Evolutionary conservation across 306 rosid genomes (phyloP).

Genomic region (Medicago ruthenica): DNA sequence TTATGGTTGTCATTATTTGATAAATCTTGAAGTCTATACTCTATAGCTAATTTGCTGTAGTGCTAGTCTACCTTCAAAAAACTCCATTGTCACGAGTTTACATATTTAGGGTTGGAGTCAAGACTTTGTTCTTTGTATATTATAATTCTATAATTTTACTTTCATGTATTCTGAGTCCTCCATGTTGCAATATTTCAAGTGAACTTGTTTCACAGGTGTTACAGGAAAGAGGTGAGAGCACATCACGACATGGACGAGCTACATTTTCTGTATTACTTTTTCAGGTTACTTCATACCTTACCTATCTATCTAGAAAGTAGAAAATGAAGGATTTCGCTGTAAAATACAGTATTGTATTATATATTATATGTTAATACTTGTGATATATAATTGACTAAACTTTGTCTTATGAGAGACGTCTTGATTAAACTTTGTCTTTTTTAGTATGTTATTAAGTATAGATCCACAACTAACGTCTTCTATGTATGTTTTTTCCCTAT

Average conservation of each 20-base stretch:
- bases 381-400: constrained; percentile 16
- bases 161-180: constrained; percentile 26
- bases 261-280: constrained; percentile 96
- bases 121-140: constrained; percentile 21
- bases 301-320: constrained; percentile 29
- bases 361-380: too few species aligned
- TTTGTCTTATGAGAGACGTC: constrained; percentile 29
- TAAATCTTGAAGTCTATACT: constrained; percentile 19
- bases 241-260: constrained; percentile 98
- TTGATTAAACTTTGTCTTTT: constrained; percentile 1
- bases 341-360: constrained; percentile 9
- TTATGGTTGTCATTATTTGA: constrained; percentile 9
- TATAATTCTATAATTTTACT: constrained; percentile 21
- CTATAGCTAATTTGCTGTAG: constrained; percentile 1
- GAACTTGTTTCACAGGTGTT: constrained; percentile 74
- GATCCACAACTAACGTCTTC: constrained; percentile 17
- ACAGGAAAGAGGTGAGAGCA: constrained; percentile 99
- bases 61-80: constrained; percentile 9
- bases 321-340: constrained; percentile 24
- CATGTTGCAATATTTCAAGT: constrained; percentile 35
- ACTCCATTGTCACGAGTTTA: constrained; percentile 6
- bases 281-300: constrained; percentile 65
- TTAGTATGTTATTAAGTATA: background rate
- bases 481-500: constrained; percentile 24
- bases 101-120: constrained; percentile 11